Conservation (phyloP, 1,284 basidiomycete species). For the Agroathelia rolfsii region DNA sequence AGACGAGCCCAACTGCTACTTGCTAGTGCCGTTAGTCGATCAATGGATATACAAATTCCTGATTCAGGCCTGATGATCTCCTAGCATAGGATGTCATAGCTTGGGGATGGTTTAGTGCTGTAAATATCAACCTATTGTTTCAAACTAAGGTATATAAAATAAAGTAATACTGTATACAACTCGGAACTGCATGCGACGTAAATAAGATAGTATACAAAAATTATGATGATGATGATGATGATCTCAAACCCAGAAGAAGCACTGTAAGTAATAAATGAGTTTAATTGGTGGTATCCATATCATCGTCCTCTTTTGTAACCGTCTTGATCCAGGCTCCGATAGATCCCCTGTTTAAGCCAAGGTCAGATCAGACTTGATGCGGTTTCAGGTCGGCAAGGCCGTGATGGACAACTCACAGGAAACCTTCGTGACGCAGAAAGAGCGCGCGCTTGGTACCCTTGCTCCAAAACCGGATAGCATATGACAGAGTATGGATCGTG, state of each 20-base stretch:
- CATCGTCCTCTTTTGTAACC: slow-evolving; percentile 42
- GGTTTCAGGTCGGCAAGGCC: slow-evolving; percentile 7
- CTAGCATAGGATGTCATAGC: too few relatives aligned
- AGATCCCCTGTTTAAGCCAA: slow-evolving; percentile 48
- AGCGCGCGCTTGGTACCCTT: slow-evolving; percentile 95
- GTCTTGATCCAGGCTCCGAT: slow-evolving; percentile 97
- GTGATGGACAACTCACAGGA: slow-evolving; percentile 59
- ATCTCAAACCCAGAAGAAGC: slow-evolving; percentile 9
- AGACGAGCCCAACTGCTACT: too few relatives aligned
- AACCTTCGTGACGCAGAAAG: slow-evolving; percentile 97
- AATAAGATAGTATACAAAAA: too few relatives aligned
- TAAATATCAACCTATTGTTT: too few relatives aligned
- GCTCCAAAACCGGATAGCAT: slow-evolving; percentile 99
- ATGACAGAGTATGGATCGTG: slow-evolving; percentile 95
- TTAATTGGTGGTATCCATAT: slow-evolving; percentile 8
- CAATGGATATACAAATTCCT: too few relatives aligned
- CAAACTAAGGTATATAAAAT: too few relatives aligned
- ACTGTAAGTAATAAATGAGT: slow-evolving; percentile 1
- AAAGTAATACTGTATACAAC: too few relatives aligned
- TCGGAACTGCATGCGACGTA: too few relatives aligned
- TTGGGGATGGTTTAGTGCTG: too few relatives aligned
- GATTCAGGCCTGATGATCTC: too few relatives aligned
- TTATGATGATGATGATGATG: too few relatives aligned
- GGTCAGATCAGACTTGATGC: slow-evolving; percentile 12
- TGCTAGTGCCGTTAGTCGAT: too few relatives aligned